Evolutionary conservation across 495 filamentous ascomycete species (phyloP).

Genomic region (Amniculicola lignicola): DNA sequence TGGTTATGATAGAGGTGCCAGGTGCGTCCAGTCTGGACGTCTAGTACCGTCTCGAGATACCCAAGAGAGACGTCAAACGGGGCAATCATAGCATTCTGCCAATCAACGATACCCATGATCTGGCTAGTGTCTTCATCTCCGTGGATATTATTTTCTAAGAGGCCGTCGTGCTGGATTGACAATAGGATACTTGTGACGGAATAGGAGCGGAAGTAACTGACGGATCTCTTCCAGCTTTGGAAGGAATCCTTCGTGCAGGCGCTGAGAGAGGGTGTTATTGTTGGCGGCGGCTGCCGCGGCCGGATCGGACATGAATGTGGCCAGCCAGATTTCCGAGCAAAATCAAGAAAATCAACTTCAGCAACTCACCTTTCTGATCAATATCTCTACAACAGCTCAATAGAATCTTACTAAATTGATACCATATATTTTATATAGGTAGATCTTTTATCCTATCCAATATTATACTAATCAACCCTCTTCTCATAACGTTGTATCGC

Average conservation of each 20-base stretch:
- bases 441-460: no score
- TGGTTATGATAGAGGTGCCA: conserved; percentile 5
- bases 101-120: conserved; percentile 1
- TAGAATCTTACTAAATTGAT: no score
- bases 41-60: conserved; percentile 2
- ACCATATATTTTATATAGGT: no score
- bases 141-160: conserved; percentile 2
- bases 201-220: background rate
- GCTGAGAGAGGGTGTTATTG: background rate
- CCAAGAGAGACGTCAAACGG: background rate
- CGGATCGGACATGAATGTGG: no score
- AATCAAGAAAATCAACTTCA: no score
- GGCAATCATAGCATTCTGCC: background rate
- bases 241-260: background rate
- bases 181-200: background rate
- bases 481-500: no score
- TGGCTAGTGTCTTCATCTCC: background rate
- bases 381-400: no score
- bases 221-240: background rate
- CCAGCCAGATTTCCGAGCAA: no score
- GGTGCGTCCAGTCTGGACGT: background rate
- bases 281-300: no score
- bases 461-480: no score
- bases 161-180: background rate
- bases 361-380: no score